A percentile compares a stretch with the other conserved stretches of the same genome.
Conservation (phyloP, 768 basidiomycete genomes). For the Auriculariales sp. region DNA sequence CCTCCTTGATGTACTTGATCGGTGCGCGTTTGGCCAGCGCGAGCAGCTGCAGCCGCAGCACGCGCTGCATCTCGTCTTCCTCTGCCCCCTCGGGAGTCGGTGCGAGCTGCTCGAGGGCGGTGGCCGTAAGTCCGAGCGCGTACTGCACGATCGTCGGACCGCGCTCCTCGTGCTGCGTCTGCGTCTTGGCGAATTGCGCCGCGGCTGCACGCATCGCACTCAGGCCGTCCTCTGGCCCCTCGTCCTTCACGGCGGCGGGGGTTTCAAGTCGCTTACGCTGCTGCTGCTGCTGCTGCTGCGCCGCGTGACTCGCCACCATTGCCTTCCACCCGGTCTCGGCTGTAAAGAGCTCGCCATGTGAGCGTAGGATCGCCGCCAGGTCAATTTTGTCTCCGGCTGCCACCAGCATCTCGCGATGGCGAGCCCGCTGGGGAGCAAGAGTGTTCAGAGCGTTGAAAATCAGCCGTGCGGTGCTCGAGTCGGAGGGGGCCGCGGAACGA, state of each 20-base stretch:
- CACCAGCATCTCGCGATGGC: background rate
- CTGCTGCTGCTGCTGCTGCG: background rate
- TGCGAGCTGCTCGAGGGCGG: conserved; percentile 32
- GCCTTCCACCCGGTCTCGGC: conserved; percentile 22
- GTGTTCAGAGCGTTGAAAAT: too few species aligned
- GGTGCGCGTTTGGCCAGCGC: conserved; percentile 70
- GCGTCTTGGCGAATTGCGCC: conserved; percentile 7
- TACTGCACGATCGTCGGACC: conserved; percentile 30
- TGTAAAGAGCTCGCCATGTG: conserved; percentile 26
- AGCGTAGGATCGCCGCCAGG: conserved; percentile 26
- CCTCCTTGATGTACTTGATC: conserved; percentile 47
- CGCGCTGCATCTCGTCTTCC: conserved; percentile 39
- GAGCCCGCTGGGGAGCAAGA: background rate
- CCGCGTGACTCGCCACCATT: conserved; percentile 9
- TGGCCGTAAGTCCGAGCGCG: conserved; percentile 44
- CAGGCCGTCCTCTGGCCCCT: background rate
- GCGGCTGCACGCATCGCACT: background rate
- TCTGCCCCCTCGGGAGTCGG: conserved; percentile 10
- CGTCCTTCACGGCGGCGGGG: background rate
- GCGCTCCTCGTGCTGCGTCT: conserved; percentile 23
- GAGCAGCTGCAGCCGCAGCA: conserved; percentile 57
- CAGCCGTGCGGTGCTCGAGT: too few species aligned
- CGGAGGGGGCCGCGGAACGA: too few species aligned
- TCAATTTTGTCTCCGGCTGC: conserved; percentile 18
- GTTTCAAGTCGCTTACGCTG: background rate